These are phyloP conservation scores for Leccinum sublutescens DNA, from an alignment of 768 basidiomycete species.

Conservation along the genomic window DNA sequence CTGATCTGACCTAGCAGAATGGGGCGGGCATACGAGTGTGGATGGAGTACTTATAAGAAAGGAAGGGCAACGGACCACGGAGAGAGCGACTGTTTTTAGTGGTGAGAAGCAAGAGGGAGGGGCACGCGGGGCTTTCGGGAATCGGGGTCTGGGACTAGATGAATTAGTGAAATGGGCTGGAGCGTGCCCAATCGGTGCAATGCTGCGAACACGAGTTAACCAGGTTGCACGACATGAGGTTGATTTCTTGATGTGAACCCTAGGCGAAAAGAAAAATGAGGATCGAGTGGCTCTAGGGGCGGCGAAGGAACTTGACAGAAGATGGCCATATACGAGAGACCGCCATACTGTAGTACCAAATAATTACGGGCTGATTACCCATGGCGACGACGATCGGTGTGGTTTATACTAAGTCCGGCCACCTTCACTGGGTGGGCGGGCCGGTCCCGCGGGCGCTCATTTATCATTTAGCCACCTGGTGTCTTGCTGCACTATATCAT, in stretches of 20 bases:
- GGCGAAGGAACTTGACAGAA: constrained; percentile 20
- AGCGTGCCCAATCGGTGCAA: constrained; percentile 28
- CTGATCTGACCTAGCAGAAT: constrained; percentile 24
- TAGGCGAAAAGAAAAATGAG: constrained; percentile 34
- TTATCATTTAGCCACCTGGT: constrained; percentile 5
- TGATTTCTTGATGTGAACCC: constrained; percentile 33
- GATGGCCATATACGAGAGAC: constrained; percentile 17
- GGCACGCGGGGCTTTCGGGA: constrained; percentile 25
- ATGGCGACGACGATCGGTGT: constrained; percentile 1
- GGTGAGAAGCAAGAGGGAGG: constrained; percentile 26
- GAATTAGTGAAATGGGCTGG: constrained; percentile 28
- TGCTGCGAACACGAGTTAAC: constrained; percentile 37
- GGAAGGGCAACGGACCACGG: constrained; percentile 16
- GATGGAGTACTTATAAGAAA: constrained; percentile 27
- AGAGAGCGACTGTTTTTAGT: constrained; percentile 27
- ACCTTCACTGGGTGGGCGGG: background rate
- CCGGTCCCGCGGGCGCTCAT: constrained; percentile 9
- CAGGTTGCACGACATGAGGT: constrained; percentile 39
- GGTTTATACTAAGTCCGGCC: background rate
- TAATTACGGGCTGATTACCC: constrained; percentile 11
- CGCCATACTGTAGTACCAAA: constrained; percentile 6
- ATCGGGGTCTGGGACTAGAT: constrained; percentile 26
- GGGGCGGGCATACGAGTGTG: constrained; percentile 26
- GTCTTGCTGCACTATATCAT: constrained; percentile 11
- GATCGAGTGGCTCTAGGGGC: constrained; percentile 37